Conservation (phyloP, 495 filamentous ascomycete genomes). For the Talaromyces borbonicus region DNA sequence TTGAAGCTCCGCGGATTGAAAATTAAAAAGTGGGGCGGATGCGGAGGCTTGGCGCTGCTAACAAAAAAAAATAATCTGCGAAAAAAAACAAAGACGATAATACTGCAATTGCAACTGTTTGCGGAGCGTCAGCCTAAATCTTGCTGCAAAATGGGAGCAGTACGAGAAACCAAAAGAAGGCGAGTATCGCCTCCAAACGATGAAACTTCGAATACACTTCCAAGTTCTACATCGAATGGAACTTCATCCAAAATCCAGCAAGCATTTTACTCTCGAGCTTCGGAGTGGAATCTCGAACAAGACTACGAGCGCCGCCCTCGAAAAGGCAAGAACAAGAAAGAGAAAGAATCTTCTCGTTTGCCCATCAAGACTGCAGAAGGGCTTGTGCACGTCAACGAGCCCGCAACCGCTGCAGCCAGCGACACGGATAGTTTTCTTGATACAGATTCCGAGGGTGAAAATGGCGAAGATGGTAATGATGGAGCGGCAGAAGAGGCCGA, state of each 20-base stretch:
- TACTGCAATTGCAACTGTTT: no score
- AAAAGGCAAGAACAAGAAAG: conserved; percentile 59
- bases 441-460: conserved; percentile 36
- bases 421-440: conserved; percentile 42
- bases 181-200: conserved; percentile 43
- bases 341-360: conserved; percentile 61
- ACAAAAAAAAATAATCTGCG: conserved; percentile 10
- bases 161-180: conserved; percentile 42
- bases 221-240: conserved; percentile 17
- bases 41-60: conserved; percentile 5
- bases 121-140: not conserved
- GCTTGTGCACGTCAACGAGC: conserved; percentile 47
- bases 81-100: conserved; percentile 7
- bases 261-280: conserved; percentile 32
- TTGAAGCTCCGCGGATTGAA: conserved; percentile 7
- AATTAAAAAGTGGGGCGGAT: conserved; percentile 7
- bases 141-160: conserved; percentile 37
- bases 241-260: conserved; percentile 11
- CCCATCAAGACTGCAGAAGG: conserved; percentile 78
- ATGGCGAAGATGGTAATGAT: conserved; percentile 14
- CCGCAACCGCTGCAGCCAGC: conserved; percentile 34
- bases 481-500: conserved; percentile 37
- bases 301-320: conserved; percentile 75
- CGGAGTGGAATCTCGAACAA: conserved; percentile 81
- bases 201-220: conserved; percentile 25